A percentile compares a stretch with the other conserved stretches of the same genome.
phyloP scores from a whole-genome alignment of 2,329 filamentous ascomycete genomes.

The Microcyclospora pomicola region DNA sequence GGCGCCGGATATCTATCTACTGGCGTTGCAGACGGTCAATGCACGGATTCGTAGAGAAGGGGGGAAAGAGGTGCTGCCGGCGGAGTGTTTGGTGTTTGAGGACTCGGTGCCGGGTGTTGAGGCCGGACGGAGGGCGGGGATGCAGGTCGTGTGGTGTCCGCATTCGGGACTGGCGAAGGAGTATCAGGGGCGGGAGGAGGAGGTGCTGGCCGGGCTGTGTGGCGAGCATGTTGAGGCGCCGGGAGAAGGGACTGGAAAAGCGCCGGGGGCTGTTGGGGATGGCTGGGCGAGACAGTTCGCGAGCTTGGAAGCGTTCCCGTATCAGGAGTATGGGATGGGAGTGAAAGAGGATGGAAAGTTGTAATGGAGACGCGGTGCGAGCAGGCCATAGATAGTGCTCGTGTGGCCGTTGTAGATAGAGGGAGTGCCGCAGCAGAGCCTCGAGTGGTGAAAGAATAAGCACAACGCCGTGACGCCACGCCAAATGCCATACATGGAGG shows the following conservation, averaged over 20 bases:
- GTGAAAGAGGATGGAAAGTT: slow-evolving; percentile 3
- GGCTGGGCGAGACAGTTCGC: slow-evolving; percentile 43
- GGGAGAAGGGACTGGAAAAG: background rate
- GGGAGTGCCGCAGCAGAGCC: too few relatives aligned
- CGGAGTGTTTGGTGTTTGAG: slow-evolving; percentile 92
- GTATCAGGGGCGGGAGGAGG: slow-evolving; percentile 60
- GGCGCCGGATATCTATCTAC: slow-evolving; percentile 81
- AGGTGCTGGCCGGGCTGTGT: slow-evolving; percentile 71
- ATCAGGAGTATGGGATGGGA: slow-evolving; percentile 43
- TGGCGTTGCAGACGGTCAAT: slow-evolving; percentile 79
- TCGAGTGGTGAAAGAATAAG: too few relatives aligned
- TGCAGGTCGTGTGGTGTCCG: slow-evolving; percentile 88
- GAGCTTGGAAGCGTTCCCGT: slow-evolving; percentile 47
- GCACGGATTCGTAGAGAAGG: slow-evolving; percentile 46
- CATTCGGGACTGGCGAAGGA: slow-evolving; percentile 65
- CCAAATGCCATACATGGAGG: too few relatives aligned
- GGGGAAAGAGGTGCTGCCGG: slow-evolving; percentile 52
- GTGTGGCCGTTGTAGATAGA: too few relatives aligned
- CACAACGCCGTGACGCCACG: too few relatives aligned
- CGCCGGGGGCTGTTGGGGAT: slow-evolving; percentile 43
- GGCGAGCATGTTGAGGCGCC: slow-evolving; percentile 43
- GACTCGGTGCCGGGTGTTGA: slow-evolving; percentile 90
- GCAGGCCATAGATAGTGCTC: too few relatives aligned
- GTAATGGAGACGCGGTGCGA: too few relatives aligned
- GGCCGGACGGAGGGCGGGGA: slow-evolving; percentile 75